These are phyloP conservation scores for Metarhizium guizhouense DNA, from an alignment of 2,329 filamentous ascomycete species.

Conservation along the genomic window DNA sequence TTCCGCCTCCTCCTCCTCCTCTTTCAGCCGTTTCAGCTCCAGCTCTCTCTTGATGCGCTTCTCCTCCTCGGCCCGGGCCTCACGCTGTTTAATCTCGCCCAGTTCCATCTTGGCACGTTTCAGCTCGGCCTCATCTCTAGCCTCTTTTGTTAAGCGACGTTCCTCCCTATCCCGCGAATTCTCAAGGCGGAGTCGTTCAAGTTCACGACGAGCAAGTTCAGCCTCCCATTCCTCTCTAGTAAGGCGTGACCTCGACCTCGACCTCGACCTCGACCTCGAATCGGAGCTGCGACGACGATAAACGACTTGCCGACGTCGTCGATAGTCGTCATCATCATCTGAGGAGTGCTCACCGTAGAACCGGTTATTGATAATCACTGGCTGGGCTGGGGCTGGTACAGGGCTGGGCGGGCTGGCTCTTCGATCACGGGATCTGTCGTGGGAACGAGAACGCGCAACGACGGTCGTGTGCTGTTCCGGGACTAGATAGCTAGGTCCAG, in stretches of 20 bases:
- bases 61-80: constrained; percentile 39
- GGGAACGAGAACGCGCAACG: constrained; percentile 29
- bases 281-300: constrained; percentile 18
- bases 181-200: constrained; percentile 35
- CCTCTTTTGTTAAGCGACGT: constrained; percentile 28
- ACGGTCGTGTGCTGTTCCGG: constrained; percentile 38
- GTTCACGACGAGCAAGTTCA: constrained; percentile 30
- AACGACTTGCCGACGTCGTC: constrained; percentile 14
- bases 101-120: constrained; percentile 39
- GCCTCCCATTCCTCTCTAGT: constrained; percentile 34
- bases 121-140: constrained; percentile 39
- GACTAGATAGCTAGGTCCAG: constrained; percentile 31
- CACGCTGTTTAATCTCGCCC: constrained; percentile 34
- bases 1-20: constrained; percentile 34
- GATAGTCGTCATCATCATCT: constrained; percentile 27
- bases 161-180: constrained; percentile 28
- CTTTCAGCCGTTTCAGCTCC: constrained; percentile 37
- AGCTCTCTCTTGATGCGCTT: constrained; percentile 43
- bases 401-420: constrained; percentile 29
- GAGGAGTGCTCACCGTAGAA: constrained; percentile 41
- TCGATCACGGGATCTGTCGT: constrained; percentile 37
- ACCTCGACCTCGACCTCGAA: constrained; percentile 10
- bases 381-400: constrained; percentile 21
- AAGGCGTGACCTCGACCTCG: constrained; percentile 20
- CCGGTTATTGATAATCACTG: constrained; percentile 50